These are phyloP conservation scores for Hyphopichia wangnamkhiaoensis DNA, from an alignment of 1,139 yeast genomes.

Conservation along the genomic window DNA sequence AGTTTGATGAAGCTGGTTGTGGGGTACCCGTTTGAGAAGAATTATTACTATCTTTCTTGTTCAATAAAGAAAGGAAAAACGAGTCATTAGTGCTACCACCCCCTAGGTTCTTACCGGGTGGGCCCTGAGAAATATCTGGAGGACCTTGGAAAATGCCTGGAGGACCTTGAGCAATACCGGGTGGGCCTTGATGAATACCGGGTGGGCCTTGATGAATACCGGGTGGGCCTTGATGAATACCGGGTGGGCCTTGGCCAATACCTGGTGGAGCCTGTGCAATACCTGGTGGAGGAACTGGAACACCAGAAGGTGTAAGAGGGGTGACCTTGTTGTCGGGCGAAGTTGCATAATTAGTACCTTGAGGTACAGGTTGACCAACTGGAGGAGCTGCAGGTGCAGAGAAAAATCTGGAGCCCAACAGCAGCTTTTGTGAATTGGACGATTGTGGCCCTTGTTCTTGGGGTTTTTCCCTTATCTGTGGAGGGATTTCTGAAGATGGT, in stretches of 20 bases:
- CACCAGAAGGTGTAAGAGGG: neutral
- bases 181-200: slow-evolving; percentile 4
- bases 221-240: slow-evolving; percentile 4
- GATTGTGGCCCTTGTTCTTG: neutral
- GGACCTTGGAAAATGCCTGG: slow-evolving; percentile 7
- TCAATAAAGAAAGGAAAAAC: slow-evolving; percentile 55
- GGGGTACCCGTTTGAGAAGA: slow-evolving; percentile 2
- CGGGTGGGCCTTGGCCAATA: slow-evolving; percentile 4
- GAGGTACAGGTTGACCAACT: neutral
- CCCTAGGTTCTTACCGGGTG: slow-evolving; percentile 5
- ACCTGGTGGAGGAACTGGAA: slow-evolving; percentile 1
- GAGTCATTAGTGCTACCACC: slow-evolving; percentile 37
- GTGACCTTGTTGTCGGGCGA: neutral
- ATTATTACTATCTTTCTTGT: slow-evolving; percentile 27
- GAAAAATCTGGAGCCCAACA: slow-evolving; percentile 17
- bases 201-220: slow-evolving; percentile 4
- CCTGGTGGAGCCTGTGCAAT: neutral
- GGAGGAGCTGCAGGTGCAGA: slow-evolving; percentile 11
- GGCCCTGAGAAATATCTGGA: slow-evolving; percentile 6
- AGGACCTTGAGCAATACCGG: slow-evolving; percentile 2
- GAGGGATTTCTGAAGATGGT: slow-evolving; percentile 12
- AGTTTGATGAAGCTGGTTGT: neutral
- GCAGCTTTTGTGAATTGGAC: slow-evolving; percentile 1
- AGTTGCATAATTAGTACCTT: neutral
- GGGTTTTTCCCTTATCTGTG: slow-evolving; percentile 5